Evolutionary conservation across 768 basidiomycete species (phyloP), one percentile per base, ranked within the genome.

Genomic region (Pleurotus giganteus): DNA sequence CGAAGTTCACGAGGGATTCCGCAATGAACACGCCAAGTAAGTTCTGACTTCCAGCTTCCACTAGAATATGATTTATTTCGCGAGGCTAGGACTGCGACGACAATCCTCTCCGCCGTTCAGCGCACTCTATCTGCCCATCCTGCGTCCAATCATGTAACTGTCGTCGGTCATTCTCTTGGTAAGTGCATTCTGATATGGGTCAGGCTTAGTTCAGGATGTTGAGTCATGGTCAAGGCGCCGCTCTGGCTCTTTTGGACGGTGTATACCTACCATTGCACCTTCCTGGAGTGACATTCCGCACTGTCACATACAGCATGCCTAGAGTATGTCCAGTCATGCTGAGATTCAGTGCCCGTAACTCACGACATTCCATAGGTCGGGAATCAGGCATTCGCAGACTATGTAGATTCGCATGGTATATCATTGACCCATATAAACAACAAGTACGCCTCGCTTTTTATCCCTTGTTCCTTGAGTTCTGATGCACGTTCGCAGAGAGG

Each of bases 341-440:
- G 26, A 63, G 64, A 27, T 6, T 45, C 15, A 13, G 29, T 50
- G 43, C 8, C 21, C 53, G n/a, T 27, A 28, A 50, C 26, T 36
- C 56, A 11, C 7, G 8, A 15, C 7, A 13, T 26, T 29, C 3
- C 42, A 7, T 29, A 77, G 76, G 76, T 77, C 27, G 83, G 85
- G 11, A 85, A 86, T 65, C 76, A 78, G 61, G 80, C 72, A 1
- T 88, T 86, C 57, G 84, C 84, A 0, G 58, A 84, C 61, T 84
- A 81, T 58, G 78, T 86, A 44, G 83, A 86, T 57, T 69, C 75
- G 4, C 66, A 81, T 47, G 34, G 75, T n/a, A 55, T 49, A 41
- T 51, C 68, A 9, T 59, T 86, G 45, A 82, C 78, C 1, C 85
- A 81, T 61, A 79, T 88, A 58, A 87, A 83, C 63, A 86, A 88